A percentile compares a stretch with the other conserved stretches of the same genome.
These are phyloP conservation scores for Obba rivulosa DNA, from an alignment of 768 basidiomycete genomes.

Conservation along the genomic window DNA sequence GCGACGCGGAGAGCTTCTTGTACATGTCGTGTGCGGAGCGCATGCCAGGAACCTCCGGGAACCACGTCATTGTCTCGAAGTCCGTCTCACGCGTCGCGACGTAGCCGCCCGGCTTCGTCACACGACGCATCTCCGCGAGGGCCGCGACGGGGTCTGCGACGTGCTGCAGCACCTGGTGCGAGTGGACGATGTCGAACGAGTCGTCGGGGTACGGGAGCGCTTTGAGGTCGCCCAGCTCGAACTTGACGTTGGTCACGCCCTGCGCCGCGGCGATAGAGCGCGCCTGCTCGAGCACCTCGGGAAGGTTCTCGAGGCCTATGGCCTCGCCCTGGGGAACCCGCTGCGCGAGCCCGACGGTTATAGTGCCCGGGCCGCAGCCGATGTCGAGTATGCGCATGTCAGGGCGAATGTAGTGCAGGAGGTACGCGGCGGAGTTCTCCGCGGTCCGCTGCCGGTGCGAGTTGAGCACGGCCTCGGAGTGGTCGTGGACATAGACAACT, in stretches of 20 bases:
- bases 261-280: slow-evolving; percentile 21
- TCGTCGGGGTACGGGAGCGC: slow-evolving; percentile 32
- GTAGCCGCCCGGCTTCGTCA: slow-evolving; percentile 40
- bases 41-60: slow-evolving; percentile 30
- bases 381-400: slow-evolving; percentile 41
- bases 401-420: slow-evolving; percentile 32
- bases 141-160: slow-evolving; percentile 34
- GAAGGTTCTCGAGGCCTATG: slow-evolving; percentile 36
- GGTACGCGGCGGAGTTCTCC: slow-evolving; percentile 36
- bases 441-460: slow-evolving; percentile 29
- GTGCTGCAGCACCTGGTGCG: slow-evolving; percentile 48
- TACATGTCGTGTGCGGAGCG: slow-evolving; percentile 27
- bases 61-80: slow-evolving; percentile 28
- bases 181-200: slow-evolving; percentile 44
- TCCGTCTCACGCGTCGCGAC: slow-evolving; percentile 42
- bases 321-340: slow-evolving; percentile 37
- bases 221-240: slow-evolving; percentile 33
- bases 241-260: slow-evolving; percentile 33
- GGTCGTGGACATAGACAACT: slow-evolving; percentile 16
- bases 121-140: slow-evolving; percentile 42
- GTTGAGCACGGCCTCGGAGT: slow-evolving; percentile 17
- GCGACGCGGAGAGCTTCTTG: slow-evolving; percentile 21
- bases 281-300: slow-evolving; percentile 32
- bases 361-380: slow-evolving; percentile 49
- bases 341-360: slow-evolving; percentile 38